phyloP scores from a whole-genome alignment of 257 asterid species.

The Ilex aquifolium region DNA sequence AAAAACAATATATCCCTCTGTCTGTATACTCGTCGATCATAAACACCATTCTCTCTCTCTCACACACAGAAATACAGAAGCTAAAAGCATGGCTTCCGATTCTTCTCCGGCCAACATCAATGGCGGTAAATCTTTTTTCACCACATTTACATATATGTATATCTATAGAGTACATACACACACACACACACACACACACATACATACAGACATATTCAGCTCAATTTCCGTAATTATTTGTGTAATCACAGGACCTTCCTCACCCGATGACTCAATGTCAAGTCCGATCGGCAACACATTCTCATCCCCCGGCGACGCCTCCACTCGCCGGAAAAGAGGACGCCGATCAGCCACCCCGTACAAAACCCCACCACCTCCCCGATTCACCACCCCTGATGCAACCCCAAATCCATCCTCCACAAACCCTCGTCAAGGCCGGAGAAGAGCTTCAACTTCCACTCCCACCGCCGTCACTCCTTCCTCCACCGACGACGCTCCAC shows the following conservation, averaged over 20 bases:
- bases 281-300: conserved; percentile 85
- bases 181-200: not conserved
- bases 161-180: not conserved
- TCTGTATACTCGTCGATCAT: not conserved
- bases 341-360: conserved; percentile 36
- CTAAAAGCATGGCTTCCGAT: conserved; percentile 61
- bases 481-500: conserved; percentile 53
- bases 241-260: conserved; percentile 50
- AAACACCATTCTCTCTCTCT: not conserved
- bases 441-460: conserved; percentile 36
- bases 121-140: conserved; percentile 32
- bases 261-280: conserved; percentile 60
- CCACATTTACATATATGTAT: not conserved
- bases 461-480: conserved; percentile 59
- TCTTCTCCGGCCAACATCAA: conserved; percentile 49
- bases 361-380: conserved; percentile 69
- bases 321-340: conserved; percentile 53
- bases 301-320: conserved; percentile 55
- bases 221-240: not conserved
- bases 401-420: conserved; percentile 63
- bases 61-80: not conserved
- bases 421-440: conserved; percentile 41
- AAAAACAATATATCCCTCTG: conserved; percentile 6
- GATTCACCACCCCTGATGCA: conserved; percentile 58
- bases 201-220: not conserved